Percentiles rank a stretch among this genome's conserved stretches.
Conservation (phyloP, 2,329 filamentous ascomycete genomes). For the Ceratocystis destructans region DNA sequence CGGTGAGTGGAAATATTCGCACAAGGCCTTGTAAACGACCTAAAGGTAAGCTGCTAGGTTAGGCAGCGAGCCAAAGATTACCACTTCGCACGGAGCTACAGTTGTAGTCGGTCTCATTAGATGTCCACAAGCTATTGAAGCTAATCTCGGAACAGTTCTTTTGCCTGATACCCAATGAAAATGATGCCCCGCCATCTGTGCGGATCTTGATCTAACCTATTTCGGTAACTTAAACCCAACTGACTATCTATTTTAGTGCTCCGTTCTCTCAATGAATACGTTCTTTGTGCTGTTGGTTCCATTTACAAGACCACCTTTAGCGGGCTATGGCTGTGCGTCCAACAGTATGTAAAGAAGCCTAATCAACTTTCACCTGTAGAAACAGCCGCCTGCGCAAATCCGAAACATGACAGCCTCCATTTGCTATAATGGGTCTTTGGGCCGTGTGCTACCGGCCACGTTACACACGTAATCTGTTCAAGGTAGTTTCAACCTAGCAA, state of each 20-base stretch:
- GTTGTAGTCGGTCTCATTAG: too few species aligned
- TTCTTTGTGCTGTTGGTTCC: background rate
- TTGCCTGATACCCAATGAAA: background rate
- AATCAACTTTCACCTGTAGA: background rate
- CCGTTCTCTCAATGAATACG: background rate
- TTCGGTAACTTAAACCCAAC: background rate
- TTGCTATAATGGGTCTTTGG: background rate
- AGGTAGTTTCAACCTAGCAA: background rate
- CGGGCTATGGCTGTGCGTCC: background rate
- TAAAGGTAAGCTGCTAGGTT: too few species aligned
- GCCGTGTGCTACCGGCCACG: background rate
- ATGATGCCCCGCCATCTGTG: background rate
- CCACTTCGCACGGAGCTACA: too few species aligned
- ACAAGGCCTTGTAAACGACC: too few species aligned
- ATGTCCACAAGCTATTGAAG: too few species aligned
- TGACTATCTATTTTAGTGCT: background rate
- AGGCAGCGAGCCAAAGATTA: too few species aligned
- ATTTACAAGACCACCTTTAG: background rate
- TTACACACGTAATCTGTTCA: background rate
- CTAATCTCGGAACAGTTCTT: too few species aligned
- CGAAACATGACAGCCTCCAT: background rate
- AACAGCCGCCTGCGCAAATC: background rate
- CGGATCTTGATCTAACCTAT: background rate
- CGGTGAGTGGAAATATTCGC: too few species aligned
- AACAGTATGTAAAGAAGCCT: background rate